Base-by-base conservation (phyloP, 2,329 filamentous ascomycete genomes). In the Myotisia sp. region DNA sequence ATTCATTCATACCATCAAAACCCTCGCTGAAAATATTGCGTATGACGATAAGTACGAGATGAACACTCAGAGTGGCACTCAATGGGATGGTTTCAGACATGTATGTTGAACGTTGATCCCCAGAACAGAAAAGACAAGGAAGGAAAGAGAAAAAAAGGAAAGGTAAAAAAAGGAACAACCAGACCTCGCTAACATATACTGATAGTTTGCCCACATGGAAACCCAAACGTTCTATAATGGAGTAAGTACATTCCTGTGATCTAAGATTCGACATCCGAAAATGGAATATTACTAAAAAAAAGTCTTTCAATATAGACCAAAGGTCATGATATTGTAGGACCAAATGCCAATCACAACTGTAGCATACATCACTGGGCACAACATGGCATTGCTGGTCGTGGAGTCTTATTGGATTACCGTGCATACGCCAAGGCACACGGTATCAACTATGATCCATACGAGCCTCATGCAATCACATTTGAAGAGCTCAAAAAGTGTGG, bases 401-500 rank as follows among this genome's bases (percentile, higher is more conserved):
- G 51, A 34, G 44, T 63, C 22, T 52, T 63, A 9, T 50, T 63
- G 12, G 59, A 63, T 43, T 62, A 62, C 44, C 44, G 51, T 23
- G 42, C 50, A 6, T 73, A 66, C 35, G 62, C 67, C 6, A 59
- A 67, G 32, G 60, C 60, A 6, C 64, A 68, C 34, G 62, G 64
- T 8, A 64, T 67, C 18, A 40, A 53, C 3, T 71, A 67, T 39
- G 59, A 70, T 42, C 63, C 71, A 1, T 64, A 72, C 31, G 62
- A 62, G 3, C 56, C 61, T 0, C 59, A 73, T 44, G 59, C 63
- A 18, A 75, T 78, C 48, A 65, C 62, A 0, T 54, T 67, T 2
- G 47, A 60, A 1, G 65, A 74, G 0, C 61, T 84, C 0, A 66
- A 70, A 34, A 62, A 65, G 6, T 71, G 73, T 21, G 78, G 73